Conservation (phyloP, 805 yeast genomes). For the Ogataea angusta region DNA sequence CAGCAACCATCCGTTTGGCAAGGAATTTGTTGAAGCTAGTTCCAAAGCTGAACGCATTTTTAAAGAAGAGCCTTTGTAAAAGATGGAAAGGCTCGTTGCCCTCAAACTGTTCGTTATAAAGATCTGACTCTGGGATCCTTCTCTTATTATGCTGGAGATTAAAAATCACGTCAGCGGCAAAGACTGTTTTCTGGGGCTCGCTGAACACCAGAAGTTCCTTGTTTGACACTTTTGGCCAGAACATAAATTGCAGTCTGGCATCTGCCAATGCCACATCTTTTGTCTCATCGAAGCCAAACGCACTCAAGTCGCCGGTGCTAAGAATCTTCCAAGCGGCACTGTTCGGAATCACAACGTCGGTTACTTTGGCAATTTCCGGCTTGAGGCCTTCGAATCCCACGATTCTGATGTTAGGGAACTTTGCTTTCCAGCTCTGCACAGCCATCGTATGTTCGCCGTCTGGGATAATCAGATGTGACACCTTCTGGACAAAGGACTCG, state of each 20-base stretch:
- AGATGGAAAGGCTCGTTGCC: slow-evolving; percentile 43
- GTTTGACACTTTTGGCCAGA: slow-evolving; percentile 54
- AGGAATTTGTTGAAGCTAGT: slow-evolving; percentile 10
- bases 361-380: slow-evolving; percentile 33
- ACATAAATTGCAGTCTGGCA: slow-evolving; percentile 50
- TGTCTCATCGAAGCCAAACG: slow-evolving; percentile 34
- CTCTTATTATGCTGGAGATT: slow-evolving; percentile 50
- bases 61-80: slow-evolving; percentile 23
- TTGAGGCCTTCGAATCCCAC: slow-evolving; percentile 49
- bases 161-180: slow-evolving; percentile 61
- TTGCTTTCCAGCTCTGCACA: slow-evolving; percentile 46
- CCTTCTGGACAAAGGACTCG: slow-evolving; percentile 34
- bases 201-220: slow-evolving; percentile 55
- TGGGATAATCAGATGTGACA: slow-evolving; percentile 56
- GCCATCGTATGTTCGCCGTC: slow-evolving; percentile 67
- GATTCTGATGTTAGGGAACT: slow-evolving; percentile 48
- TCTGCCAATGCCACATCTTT: slow-evolving; percentile 30
- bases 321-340: slow-evolving; percentile 36
- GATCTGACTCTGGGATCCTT: slow-evolving; percentile 31
- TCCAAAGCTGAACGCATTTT: slow-evolving; percentile 16
- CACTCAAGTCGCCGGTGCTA: slow-evolving; percentile 29
- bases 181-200: slow-evolving; percentile 43
- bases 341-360: slow-evolving; percentile 41
- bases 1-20: slow-evolving; percentile 7
- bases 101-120: slow-evolving; percentile 45